These are phyloP conservation scores for Bolboschoenus planiculmis DNA, from an alignment of 176 grass and related monocot genomes.

Conservation along the genomic window DNA sequence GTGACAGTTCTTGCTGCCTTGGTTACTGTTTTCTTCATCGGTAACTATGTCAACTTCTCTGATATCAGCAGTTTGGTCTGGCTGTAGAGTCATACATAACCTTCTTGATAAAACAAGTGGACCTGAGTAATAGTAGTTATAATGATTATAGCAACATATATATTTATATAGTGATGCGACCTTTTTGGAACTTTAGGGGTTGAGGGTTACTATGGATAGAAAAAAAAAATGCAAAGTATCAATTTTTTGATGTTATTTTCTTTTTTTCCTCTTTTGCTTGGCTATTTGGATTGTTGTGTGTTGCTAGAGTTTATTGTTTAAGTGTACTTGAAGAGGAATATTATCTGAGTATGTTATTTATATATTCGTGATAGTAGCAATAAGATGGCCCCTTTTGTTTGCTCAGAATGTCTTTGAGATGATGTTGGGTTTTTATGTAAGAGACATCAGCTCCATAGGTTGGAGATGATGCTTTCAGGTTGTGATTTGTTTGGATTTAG, in stretches of 20 bases:
- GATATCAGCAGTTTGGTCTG: slow-evolving; percentile 28
- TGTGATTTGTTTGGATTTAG: not conserved
- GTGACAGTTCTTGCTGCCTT: slow-evolving; percentile 28
- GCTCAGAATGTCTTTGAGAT: not conserved
- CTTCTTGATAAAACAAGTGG: slow-evolving; percentile 11
- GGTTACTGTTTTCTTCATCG: slow-evolving; percentile 47
- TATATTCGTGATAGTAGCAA: slow-evolving; percentile 10
- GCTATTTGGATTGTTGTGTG: slow-evolving; percentile 23
- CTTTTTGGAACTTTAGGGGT: slow-evolving; percentile 7
- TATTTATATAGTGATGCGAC: slow-evolving; percentile 15
- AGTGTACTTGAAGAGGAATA: slow-evolving; percentile 25
- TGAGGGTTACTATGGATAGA: slow-evolving; percentile 16
- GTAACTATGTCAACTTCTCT: slow-evolving; percentile 44
- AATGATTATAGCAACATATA: slow-evolving; percentile 23
- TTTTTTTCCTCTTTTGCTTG: slow-evolving; percentile 17
- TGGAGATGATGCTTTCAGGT: not conserved
- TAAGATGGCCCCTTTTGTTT: slow-evolving; percentile 13
- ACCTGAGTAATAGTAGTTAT: slow-evolving; percentile 17
- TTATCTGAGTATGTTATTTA: slow-evolving; percentile 12
- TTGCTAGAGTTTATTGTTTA: slow-evolving; percentile 18
- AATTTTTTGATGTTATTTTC: slow-evolving; percentile 17
- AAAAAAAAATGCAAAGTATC: slow-evolving; percentile 13
- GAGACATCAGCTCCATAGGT: not conserved
- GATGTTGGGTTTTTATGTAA: not conserved
- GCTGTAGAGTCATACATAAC: slow-evolving; percentile 6